Evolutionary conservation across 31 red algal genomes (phyloP), one percentile per base, ranked within the genome.

Genomic region (Asparagopsis taxiformis): DNA sequence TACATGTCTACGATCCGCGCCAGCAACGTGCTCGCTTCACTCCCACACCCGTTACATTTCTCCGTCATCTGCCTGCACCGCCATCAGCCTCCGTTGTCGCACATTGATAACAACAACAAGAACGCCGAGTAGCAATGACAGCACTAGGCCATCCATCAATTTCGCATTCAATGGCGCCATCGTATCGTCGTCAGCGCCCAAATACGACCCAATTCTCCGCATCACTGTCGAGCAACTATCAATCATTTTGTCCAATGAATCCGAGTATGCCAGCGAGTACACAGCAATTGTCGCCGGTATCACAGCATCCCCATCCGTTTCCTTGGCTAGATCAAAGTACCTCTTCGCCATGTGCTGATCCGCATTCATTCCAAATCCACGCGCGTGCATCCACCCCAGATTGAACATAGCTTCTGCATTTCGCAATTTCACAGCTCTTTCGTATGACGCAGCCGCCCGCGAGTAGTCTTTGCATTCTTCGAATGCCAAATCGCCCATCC

Each of bases 321-420:
- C 65, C 21, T 34, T 77, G 11, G 82, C 82, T 50, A 32, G 25
- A 56, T 87, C 82, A 77, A 87, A 87, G 43, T 87, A 77, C 9
- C 82, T 48, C 64, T 87, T 87, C 9, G 82, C 82, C 59, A 87
- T 76, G 39, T 70, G 65, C 17, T 51, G 70, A 54, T 87, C 82
- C n/a, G 71, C 35, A 38, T 68, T 79, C 61, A 72, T 74, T 3
- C 70, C 82, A 36, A 81, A 51, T 5, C 90, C 90, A 0, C 71
- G 68, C 1, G 82, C 90, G 68, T 93, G 80, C 90, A 93, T 93
- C 80, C 63, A 68, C 29, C 90, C 90, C n/a, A 93, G 65, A 48
- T 85, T 93, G 49, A 93, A 93, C 51, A 62, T 46, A 1, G 72
- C 80, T 39, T 93, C 90, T 1, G 90, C 81, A 68, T 51, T 81